Conservation (phyloP, 768 basidiomycete genomes). For the Boletus reticulatus region DNA sequence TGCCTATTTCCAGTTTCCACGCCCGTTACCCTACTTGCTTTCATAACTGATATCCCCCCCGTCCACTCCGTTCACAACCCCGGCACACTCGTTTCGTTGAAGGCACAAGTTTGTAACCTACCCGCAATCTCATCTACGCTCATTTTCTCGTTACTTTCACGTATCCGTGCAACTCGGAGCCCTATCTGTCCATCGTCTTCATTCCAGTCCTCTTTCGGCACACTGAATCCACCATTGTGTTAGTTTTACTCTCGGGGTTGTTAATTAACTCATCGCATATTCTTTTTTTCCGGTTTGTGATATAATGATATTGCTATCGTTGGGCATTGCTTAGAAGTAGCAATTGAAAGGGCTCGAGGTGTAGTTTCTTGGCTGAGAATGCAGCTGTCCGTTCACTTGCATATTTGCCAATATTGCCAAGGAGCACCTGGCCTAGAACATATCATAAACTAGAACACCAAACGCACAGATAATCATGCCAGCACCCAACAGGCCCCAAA, state of each 20-base stretch:
- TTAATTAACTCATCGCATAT: conserved; percentile 37
- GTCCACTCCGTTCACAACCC: conserved; percentile 16
- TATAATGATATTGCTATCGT: conserved; percentile 40
- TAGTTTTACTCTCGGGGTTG: conserved; percentile 22
- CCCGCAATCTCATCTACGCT: conserved; percentile 31
- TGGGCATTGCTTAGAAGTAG: background rate
- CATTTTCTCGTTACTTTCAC: conserved; percentile 26
- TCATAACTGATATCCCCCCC: conserved; percentile 30
- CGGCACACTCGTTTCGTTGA: conserved; percentile 26
- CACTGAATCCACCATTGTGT: conserved; percentile 19
- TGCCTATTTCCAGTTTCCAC: conserved; percentile 19
- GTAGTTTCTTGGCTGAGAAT: background rate
- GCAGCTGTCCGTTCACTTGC: background rate
- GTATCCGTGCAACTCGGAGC: conserved; percentile 12
- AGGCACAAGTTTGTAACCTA: conserved; percentile 34
- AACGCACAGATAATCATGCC: conserved; percentile 82
- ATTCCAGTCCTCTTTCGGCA: conserved; percentile 12
- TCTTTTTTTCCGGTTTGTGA: conserved; percentile 35
- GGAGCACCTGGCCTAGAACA: conserved; percentile 38
- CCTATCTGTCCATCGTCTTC: conserved; percentile 11
- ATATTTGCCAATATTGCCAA: too few species aligned
- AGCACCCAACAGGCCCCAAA: conserved; percentile 75
- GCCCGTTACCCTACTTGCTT: conserved; percentile 29
- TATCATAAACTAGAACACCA: conserved; percentile 72
- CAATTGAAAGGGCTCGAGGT: background rate